Conservation (phyloP, 2,329 filamentous ascomycete genomes). For the Sarocladium brachiariae region DNA sequence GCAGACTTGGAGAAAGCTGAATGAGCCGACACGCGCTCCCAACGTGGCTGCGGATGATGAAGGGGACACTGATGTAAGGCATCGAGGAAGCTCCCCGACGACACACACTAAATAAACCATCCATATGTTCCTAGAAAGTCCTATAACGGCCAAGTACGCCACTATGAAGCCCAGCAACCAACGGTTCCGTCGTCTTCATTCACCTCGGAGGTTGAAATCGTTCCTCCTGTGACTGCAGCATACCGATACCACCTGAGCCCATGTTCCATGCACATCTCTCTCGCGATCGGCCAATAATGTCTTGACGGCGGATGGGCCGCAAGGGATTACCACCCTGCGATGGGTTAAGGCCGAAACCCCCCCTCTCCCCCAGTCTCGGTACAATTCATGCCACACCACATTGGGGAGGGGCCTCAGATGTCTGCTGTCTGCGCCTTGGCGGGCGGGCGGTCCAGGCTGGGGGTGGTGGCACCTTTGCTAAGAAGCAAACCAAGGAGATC, state of each 20-base stretch:
- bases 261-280: too few species aligned
- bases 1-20: background rate
- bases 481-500: too few species aligned
- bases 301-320: constrained; percentile 1
- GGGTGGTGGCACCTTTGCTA: too few species aligned
- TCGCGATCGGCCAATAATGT: background rate
- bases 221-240: too few species aligned
- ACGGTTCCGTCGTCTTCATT: too few species aligned
- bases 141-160: background rate
- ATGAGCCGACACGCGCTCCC: background rate
- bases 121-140: background rate
- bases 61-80: background rate
- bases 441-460: background rate
- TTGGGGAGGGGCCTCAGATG: background rate
- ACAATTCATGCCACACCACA: background rate
- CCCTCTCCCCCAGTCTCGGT: background rate
- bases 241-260: too few species aligned
- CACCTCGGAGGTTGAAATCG: too few species aligned
- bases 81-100: constrained; percentile 7
- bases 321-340: background rate
- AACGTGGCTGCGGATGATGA: background rate
- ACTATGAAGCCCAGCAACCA: background rate
- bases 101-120: constrained; percentile 4
- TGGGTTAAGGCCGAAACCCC: background rate
- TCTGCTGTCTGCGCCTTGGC: background rate